A percentile compares a stretch with the other conserved stretches of the same genome.
These are phyloP conservation scores for Aureobasidium sp. DNA, from an alignment of 2,329 filamentous ascomycete genomes.

Conservation along the genomic window DNA sequence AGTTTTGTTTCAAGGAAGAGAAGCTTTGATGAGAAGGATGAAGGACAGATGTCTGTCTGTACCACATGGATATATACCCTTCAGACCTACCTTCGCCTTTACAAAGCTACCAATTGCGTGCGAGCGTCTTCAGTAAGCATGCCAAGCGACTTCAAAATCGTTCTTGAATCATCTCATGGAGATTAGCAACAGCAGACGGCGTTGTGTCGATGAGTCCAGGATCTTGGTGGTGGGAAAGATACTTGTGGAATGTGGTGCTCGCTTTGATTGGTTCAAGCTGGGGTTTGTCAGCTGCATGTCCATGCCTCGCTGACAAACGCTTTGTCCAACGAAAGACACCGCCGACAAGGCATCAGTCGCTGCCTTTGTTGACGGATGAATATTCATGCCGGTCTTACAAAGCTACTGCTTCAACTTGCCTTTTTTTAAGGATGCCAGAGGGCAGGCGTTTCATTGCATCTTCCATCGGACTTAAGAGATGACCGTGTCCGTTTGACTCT, in stretches of 20 bases:
- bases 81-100: neutral
- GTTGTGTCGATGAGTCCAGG: neutral
- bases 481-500: neutral
- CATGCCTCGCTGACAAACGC: constrained; percentile 5
- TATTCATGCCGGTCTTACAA: constrained; percentile 6
- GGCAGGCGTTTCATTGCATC: neutral
- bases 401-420: neutral
- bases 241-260: neutral
- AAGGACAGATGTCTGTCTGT: neutral
- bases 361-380: neutral
- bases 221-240: neutral
- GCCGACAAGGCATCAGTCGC: neutral
- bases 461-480: neutral
- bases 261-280: neutral
- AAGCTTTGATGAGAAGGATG: neutral
- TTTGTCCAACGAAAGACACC: neutral
- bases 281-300: constrained; percentile 6
- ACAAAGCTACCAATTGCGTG: constrained; percentile 7
- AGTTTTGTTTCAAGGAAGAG: too few relatives aligned
- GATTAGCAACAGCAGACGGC: neutral
- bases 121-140: constrained; percentile 4
- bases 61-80: neutral
- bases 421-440: neutral
- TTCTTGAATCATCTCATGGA: neutral
- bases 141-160: neutral